A percentile compares a stretch with the other conserved stretches of the same genome.
Conservation (phyloP, 2,329 filamentous ascomycete genomes). For the Dactylellina sp. region DNA sequence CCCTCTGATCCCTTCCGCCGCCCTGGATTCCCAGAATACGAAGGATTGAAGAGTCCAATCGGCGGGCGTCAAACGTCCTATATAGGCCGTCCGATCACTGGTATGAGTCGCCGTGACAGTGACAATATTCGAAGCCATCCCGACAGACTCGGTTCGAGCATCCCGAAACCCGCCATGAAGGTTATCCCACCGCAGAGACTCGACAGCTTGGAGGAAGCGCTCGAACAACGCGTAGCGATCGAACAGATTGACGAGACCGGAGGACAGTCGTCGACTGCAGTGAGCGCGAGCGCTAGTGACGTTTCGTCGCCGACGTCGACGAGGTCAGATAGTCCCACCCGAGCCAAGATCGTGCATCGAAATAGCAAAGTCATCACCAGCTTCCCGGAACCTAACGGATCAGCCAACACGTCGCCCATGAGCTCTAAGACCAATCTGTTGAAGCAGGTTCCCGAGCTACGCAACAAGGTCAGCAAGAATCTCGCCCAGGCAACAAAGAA, state of each 20-base stretch:
- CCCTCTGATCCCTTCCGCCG: conserved; percentile 45
- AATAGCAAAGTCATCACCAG: conserved; percentile 50
- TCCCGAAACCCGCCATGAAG: conserved; percentile 24
- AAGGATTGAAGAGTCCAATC: conserved; percentile 37
- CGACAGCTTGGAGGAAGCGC: conserved; percentile 31
- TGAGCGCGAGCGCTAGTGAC: conserved; percentile 44
- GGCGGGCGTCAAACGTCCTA: conserved; percentile 12
- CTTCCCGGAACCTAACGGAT: conserved; percentile 39
- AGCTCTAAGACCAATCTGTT: conserved; percentile 46
- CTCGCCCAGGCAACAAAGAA: conserved; percentile 38
- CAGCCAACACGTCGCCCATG: conserved; percentile 25
- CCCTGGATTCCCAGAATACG: conserved; percentile 43
- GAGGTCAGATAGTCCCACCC: conserved; percentile 45
- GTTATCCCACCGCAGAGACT: conserved; percentile 29
- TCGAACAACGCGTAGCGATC: conserved; percentile 13
- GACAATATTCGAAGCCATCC: conserved; percentile 46
- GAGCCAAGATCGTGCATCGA: conserved; percentile 27
- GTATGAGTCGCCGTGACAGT: conserved; percentile 44
- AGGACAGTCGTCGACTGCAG: conserved; percentile 33
- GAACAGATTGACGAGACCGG: conserved; percentile 14
- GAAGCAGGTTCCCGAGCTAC: conserved; percentile 39
- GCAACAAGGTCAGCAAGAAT: conserved; percentile 49
- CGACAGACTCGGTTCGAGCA: conserved; percentile 28
- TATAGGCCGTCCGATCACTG: conserved; percentile 49
- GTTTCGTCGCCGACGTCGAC: conserved; percentile 44